Evolutionary conservation across 2,329 filamentous ascomycete genomes (phyloP).

Genomic region (Ascochyta fabae): DNA sequence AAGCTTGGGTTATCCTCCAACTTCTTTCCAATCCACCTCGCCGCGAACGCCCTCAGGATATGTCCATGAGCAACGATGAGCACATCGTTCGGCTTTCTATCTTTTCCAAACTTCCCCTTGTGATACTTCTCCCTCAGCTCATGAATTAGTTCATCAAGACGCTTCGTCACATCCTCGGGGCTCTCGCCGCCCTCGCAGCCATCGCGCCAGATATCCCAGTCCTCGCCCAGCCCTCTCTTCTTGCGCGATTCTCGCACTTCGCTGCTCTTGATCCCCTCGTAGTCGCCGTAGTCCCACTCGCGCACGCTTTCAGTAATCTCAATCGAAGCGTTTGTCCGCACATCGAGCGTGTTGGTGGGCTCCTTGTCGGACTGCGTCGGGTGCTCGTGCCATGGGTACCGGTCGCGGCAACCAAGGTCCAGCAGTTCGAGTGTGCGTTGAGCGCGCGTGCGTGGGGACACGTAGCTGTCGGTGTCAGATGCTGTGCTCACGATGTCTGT

Average conservation of each 20-base stretch:
- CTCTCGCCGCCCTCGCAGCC: slow-evolving; percentile 84
- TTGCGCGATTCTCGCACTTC: slow-evolving; percentile 58
- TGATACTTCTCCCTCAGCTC: slow-evolving; percentile 68
- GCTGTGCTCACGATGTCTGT: neutral
- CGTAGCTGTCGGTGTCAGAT: slow-evolving; percentile 63
- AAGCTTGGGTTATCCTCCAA: slow-evolving; percentile 78
- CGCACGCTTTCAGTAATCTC: slow-evolving; percentile 59
- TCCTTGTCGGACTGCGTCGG: slow-evolving; percentile 2
- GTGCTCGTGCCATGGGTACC: slow-evolving; percentile 70
- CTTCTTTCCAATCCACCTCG: slow-evolving; percentile 79
- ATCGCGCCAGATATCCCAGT: slow-evolving; percentile 87
- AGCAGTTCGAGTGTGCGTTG: slow-evolving; percentile 91
- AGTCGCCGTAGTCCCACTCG: slow-evolving; percentile 70
- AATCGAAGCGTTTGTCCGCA: slow-evolving; percentile 52
- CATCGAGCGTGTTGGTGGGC: slow-evolving; percentile 17
- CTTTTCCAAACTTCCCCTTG: slow-evolving; percentile 53
- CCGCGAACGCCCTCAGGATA: slow-evolving; percentile 85
- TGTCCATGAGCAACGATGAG: slow-evolving; percentile 89
- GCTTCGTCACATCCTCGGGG: slow-evolving; percentile 72
- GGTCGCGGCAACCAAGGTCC: slow-evolving; percentile 71
- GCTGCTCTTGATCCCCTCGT: slow-evolving; percentile 63
- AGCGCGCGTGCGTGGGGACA: slow-evolving; percentile 83
- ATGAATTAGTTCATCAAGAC: slow-evolving; percentile 76
- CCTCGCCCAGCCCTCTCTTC: slow-evolving; percentile 58
- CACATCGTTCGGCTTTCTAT: slow-evolving; percentile 66